A percentile compares a stretch with the other conserved stretches of the same genome.
These are phyloP conservation scores for Pestalotiopsis sp. DNA, from an alignment of 2,329 filamentous ascomycete genomes.

Conservation along the genomic window DNA sequence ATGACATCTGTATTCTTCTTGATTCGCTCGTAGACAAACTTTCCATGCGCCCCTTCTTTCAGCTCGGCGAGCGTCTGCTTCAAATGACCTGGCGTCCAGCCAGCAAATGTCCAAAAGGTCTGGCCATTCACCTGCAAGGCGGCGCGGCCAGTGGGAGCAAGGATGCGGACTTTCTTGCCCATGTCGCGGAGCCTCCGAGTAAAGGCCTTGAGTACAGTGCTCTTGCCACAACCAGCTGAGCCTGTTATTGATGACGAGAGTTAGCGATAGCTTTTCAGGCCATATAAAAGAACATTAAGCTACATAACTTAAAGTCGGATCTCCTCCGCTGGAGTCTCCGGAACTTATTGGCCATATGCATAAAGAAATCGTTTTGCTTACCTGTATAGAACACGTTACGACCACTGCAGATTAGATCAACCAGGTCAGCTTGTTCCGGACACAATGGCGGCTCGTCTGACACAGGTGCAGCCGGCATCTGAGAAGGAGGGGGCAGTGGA, in stretches of 20 bases:
- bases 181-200: constrained; percentile 37
- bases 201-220: constrained; percentile 55
- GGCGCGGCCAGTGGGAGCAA: constrained; percentile 64
- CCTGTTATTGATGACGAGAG: too few species aligned
- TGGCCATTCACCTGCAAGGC: constrained; percentile 59
- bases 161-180: constrained; percentile 47
- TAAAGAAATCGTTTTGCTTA: too few species aligned
- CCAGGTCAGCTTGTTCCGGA: constrained; percentile 49
- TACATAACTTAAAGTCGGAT: too few species aligned
- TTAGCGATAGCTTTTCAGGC: too few species aligned
- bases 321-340: too few species aligned
- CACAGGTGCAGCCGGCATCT: neutral
- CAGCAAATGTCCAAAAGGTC: constrained; percentile 61
- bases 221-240: constrained; percentile 64
- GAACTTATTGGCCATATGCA: too few species aligned
- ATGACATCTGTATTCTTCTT: constrained; percentile 50
- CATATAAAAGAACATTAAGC: too few species aligned
- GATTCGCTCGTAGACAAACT: constrained; percentile 39
- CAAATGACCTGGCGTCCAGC: constrained; percentile 53
- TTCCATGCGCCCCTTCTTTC: constrained; percentile 30
- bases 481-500: neutral
- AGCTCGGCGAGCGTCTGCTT: constrained; percentile 43
- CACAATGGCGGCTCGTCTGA: constrained; percentile 38
- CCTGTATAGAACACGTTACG: constrained; percentile 64
- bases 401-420: constrained; percentile 53